A percentile compares a stretch with the other conserved stretches of the same genome.
Evolutionary conservation across 495 filamentous ascomycete genomes (phyloP).

Genomic region (Penicillium diatomitis): DNA sequence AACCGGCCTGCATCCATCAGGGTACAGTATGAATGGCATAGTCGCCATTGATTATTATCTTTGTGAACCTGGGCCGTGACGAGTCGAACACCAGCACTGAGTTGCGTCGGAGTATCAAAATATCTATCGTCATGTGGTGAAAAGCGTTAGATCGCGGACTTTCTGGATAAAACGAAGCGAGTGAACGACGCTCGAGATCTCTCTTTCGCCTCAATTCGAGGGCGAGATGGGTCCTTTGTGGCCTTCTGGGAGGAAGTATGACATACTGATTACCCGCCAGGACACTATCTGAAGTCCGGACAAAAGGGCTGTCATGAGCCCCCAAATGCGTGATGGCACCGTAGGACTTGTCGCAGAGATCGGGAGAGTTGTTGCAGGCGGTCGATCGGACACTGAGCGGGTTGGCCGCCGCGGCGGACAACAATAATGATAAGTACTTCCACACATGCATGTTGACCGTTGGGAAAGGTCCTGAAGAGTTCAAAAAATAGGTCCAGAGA

Average conservation of each 20-base stretch:
- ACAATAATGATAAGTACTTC: constrained; percentile 17
- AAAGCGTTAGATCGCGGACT: neutral
- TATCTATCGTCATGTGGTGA: constrained; percentile 25
- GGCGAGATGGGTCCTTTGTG: neutral
- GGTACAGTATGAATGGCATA: constrained; percentile 58
- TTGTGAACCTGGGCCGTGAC: constrained; percentile 65
- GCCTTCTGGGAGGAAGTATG: neutral
- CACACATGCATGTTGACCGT: constrained; percentile 22
- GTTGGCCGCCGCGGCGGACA: constrained; percentile 24
- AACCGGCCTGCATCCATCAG: constrained; percentile 60
- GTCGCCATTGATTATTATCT: constrained; percentile 42
- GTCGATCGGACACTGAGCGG: constrained; percentile 24
- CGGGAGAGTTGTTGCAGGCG: constrained; percentile 55
- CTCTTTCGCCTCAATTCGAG: neutral
- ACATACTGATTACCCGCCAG: constrained; percentile 55
- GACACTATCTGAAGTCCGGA: constrained; percentile 44
- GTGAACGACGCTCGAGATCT: no score
- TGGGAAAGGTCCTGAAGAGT: neutral
- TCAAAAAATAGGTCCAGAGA: neutral
- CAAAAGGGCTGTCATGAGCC: constrained; percentile 55
- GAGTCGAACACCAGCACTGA: constrained; percentile 61
- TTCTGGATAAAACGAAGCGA: no score
- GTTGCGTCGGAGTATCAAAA: constrained; percentile 61
- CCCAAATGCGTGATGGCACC: constrained; percentile 55
- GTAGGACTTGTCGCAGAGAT: constrained; percentile 49